phyloP scores from a whole-genome alignment of 352 stramenopile genomes.

The Phytophthora citrophthora region DNA sequence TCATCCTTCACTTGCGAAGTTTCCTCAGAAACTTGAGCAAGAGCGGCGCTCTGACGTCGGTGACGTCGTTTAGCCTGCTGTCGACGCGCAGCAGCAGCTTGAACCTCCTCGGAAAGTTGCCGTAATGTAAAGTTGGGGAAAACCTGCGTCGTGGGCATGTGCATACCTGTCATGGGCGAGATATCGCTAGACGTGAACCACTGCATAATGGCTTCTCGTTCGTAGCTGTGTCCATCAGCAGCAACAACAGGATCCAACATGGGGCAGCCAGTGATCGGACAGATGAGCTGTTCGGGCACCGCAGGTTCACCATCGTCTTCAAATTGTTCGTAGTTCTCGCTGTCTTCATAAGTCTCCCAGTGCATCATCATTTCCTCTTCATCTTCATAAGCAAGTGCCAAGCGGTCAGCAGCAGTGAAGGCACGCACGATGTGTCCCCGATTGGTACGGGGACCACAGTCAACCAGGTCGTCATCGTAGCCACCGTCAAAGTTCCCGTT shows the following conservation, averaged over 20 bases:
- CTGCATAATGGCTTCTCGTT: conserved; percentile 92
- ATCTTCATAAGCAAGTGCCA: conserved; percentile 36
- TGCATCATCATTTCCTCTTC: conserved; percentile 42
- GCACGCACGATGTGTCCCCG: conserved; percentile 60
- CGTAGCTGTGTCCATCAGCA: conserved; percentile 98
- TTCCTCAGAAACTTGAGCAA: conserved; percentile 8
- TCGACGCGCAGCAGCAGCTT: conserved; percentile 34
- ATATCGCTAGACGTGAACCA: conserved; percentile 92
- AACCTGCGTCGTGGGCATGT: conserved; percentile 76
- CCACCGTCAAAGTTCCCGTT: conserved; percentile 27
- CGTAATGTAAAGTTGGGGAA: conserved; percentile 81
- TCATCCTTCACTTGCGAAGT: conserved; percentile 9
- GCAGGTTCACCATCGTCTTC: conserved; percentile 33
- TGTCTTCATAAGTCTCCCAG: conserved; percentile 42
- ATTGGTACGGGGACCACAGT: conserved; percentile 49
- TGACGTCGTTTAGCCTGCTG: conserved; percentile 27
- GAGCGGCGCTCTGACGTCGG: conserved; percentile 14
- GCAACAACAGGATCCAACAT: conserved; percentile 97
- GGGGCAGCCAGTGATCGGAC: conserved; percentile 95
- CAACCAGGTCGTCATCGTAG: conserved; percentile 46
- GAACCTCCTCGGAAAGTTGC: conserved; percentile 70
- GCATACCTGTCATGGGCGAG: conserved; percentile 79
- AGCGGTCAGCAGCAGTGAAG: conserved; percentile 49
- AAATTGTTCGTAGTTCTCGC: conserved; percentile 20
- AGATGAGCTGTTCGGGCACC: conserved; percentile 75